Evolutionary conservation across 371 early-diverging fungal species (phyloP).

Genomic region (Haplosporangium sp.): DNA sequence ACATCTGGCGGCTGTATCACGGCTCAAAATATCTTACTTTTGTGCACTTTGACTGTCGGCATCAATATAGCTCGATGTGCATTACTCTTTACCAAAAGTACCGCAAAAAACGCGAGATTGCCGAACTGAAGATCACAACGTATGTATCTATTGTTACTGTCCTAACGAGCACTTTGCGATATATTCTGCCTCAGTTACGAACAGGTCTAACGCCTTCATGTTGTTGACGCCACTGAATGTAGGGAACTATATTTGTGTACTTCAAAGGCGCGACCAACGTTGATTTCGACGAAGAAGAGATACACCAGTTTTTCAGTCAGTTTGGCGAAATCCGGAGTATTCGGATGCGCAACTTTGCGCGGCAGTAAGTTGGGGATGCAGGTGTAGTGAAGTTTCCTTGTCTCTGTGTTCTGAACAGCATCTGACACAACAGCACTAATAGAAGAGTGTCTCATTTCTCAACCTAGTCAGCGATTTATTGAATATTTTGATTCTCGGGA

Average conservation of each 20-base stretch:
- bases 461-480: slow-evolving; percentile 26
- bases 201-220: not conserved
- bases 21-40: not conserved
- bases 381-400: no score
- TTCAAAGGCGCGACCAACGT: slow-evolving; percentile 17
- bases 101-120: slow-evolving; percentile 14
- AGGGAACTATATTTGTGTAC: slow-evolving; percentile 34
- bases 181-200: not conserved
- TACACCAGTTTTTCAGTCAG: slow-evolving; percentile 18
- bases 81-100: slow-evolving; percentile 45
- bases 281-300: slow-evolving; percentile 7
- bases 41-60: not conserved
- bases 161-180: no score
- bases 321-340: slow-evolving; percentile 34
- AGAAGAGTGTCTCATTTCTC: no score
- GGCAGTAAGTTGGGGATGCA: slow-evolving; percentile 12
- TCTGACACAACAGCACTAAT: no score
- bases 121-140: slow-evolving; percentile 28
- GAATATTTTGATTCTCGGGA: slow-evolving; percentile 50
- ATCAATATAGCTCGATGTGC: slow-evolving; percentile 44
- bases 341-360: slow-evolving; percentile 2
- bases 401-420: no score
- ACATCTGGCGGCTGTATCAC: not conserved
- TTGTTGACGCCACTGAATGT: not conserved
- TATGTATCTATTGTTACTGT: not conserved